A percentile compares a stretch with the other conserved stretches of the same genome.
Conservation (phyloP, 1,139 yeast species). For the Hyphopichia fennica region DNA sequence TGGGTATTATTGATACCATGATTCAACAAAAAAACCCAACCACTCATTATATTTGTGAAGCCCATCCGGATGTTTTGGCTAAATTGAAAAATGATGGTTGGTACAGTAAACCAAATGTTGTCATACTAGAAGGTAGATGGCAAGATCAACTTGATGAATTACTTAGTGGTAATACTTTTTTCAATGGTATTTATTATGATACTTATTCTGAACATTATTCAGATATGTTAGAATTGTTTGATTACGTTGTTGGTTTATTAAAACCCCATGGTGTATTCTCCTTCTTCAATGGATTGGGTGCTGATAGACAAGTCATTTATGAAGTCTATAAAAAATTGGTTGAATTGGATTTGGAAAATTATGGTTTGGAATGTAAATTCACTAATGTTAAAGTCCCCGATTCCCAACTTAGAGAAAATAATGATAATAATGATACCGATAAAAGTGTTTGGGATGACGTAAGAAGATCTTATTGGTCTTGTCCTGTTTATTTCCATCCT, state of each 20-base stretch:
- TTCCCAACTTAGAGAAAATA: constrained; percentile 21
- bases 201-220: constrained; percentile 85
- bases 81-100: constrained; percentile 78
- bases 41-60: constrained; percentile 86
- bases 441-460: constrained; percentile 68
- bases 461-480: constrained; percentile 72
- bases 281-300: constrained; percentile 95
- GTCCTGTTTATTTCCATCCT: constrained; percentile 67
- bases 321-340: constrained; percentile 87
- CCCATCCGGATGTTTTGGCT: constrained; percentile 85
- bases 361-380: constrained; percentile 67
- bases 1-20: constrained; percentile 90
- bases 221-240: constrained; percentile 86
- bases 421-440: constrained; percentile 9
- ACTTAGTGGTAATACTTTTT: constrained; percentile 62
- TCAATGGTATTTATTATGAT: constrained; percentile 91
- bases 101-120: constrained; percentile 74
- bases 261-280: constrained; percentile 83
- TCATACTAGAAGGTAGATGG: constrained; percentile 85
- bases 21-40: constrained; percentile 62
- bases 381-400: constrained; percentile 44
- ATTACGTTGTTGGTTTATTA: constrained; percentile 74
- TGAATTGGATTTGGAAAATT: constrained; percentile 73
- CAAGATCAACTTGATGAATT: constrained; percentile 73
- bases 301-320: constrained; percentile 84